Evolutionary conservation across 1,284 basidiomycete species (phyloP).

Genomic region (Heterobasidion annosum): DNA sequence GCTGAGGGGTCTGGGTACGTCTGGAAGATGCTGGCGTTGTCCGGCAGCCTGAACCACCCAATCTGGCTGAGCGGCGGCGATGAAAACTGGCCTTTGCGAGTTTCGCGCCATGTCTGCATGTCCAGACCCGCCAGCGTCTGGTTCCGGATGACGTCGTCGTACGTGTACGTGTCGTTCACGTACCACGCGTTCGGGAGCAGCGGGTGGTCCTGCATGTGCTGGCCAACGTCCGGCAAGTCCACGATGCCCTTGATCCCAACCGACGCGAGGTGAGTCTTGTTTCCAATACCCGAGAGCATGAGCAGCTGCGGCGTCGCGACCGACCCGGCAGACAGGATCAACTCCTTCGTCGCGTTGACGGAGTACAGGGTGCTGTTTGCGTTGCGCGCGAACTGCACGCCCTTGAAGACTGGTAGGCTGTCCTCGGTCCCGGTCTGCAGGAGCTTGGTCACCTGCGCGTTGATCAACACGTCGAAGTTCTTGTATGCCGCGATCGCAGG

Average conservation of each 20-base stretch:
- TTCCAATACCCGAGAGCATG: slow-evolving; percentile 35
- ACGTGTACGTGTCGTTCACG: slow-evolving; percentile 18
- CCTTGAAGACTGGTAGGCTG: slow-evolving; percentile 3
- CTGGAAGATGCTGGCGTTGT: slow-evolving; percentile 17
- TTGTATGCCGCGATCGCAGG: slow-evolving; percentile 11
- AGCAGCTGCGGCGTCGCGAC: slow-evolving; percentile 31
- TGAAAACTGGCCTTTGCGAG: slow-evolving; percentile 16
- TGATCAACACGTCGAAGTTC: slow-evolving; percentile 25
- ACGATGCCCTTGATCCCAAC: slow-evolving; percentile 21
- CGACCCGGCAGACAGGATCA: slow-evolving; percentile 27
- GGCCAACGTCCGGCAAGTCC: slow-evolving; percentile 26
- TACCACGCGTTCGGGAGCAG: slow-evolving; percentile 16
- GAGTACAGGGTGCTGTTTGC: slow-evolving; percentile 7
- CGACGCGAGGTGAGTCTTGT: slow-evolving; percentile 17
- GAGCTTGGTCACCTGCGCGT: slow-evolving; percentile 17
- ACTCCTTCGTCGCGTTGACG: slow-evolving; percentile 17
- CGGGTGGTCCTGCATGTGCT: slow-evolving; percentile 29
- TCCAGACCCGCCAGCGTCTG: slow-evolving; percentile 9
- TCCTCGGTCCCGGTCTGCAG: neutral
- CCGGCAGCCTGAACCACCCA: slow-evolving; percentile 23
- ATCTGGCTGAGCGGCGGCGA: slow-evolving; percentile 8
- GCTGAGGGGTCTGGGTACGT: slow-evolving; percentile 24
- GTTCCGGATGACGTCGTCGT: slow-evolving; percentile 13
- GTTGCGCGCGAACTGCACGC: slow-evolving; percentile 1
- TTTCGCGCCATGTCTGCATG: slow-evolving; percentile 17